Evolutionary conservation across 257 asterid genomes (phyloP), one percentile per base, ranked within the genome.

Genomic region (Solanum sitiens): DNA sequence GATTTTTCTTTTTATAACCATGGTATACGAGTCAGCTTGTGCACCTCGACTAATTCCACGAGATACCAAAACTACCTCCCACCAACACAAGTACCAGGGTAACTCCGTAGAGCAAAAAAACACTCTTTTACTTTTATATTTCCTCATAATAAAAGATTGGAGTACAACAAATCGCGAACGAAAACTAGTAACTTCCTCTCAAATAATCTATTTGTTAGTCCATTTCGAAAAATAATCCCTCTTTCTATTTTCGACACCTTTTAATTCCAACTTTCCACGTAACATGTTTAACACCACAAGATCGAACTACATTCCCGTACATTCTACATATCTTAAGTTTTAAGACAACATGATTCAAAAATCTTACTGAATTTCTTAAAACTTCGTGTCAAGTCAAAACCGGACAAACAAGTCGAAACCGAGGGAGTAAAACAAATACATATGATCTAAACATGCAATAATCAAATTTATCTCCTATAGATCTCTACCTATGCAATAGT

Each of bases 331-430:
- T 4, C 32, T 63, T 61, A 10, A 63, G 16, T n/a, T 63, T n/a
- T n/a, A 23, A 10, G 8, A n/a, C 33, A 16, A 11, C 71, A 0
- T 15, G 0, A n/a, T 65, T 65, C 33, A 11, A 65, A 11, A n/a
- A 0, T 23, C 32, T 10, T 59, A 21, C n/a, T 59, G 5, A 63
- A 11, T 63, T 63, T 2, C 16, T 63, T 63, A n/a, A 61, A n/a
- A n/a, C 8, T 1, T 1, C 0, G 3, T 65, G 1, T 0, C 4
- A n/a, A 65, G 72, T 25, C 33, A 65, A 65, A n/a, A n/a, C 0
- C 4, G n/a, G 7, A 65, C 33, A n/a, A 65, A 11, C 5, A 59
- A 59, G 1, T 59, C 23, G 13, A 59, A 59, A 3, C 1, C 1
- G 8, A 25, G 14, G 0, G 7, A 72, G 6, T 72, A 72, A 71